These are phyloP conservation scores for Scedosporium aurantiacum DNA, from an alignment of 2,329 filamentous ascomycete genomes.

Conservation along the genomic window DNA sequence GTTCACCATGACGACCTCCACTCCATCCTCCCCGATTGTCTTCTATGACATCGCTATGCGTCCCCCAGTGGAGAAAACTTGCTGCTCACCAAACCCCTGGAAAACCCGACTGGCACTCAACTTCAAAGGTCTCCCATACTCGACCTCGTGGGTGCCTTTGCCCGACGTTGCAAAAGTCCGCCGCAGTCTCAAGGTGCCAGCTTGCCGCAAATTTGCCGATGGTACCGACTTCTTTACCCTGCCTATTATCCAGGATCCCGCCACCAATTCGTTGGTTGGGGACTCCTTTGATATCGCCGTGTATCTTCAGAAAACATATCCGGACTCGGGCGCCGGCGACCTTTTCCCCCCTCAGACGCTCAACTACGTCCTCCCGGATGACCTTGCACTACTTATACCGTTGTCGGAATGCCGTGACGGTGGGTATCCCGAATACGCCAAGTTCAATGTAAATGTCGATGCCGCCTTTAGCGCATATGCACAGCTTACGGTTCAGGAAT, in stretches of 20 bases:
- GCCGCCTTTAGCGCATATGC: slow-evolving; percentile 37
- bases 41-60: slow-evolving; percentile 32
- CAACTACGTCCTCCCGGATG: slow-evolving; percentile 23
- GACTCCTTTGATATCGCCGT: slow-evolving; percentile 57
- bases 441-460: slow-evolving; percentile 46
- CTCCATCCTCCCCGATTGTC: slow-evolving; percentile 13
- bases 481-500: slow-evolving; percentile 23
- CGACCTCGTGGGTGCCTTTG: slow-evolving; percentile 37
- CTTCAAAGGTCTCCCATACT: slow-evolving; percentile 25
- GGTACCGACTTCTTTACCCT: slow-evolving; percentile 50
- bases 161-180: slow-evolving; percentile 40
- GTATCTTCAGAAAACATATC: slow-evolving; percentile 43
- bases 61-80: slow-evolving; percentile 16
- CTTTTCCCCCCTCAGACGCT: slow-evolving; percentile 36
- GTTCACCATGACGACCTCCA: slow-evolving; percentile 6
- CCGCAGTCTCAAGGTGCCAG: slow-evolving; percentile 29
- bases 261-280: slow-evolving; percentile 32
- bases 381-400: slow-evolving; percentile 20
- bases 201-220: slow-evolving; percentile 43
- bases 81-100: slow-evolving; percentile 20
- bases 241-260: slow-evolving; percentile 40
- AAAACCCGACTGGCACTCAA: slow-evolving; percentile 27
- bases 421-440: slow-evolving; percentile 26
- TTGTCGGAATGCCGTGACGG: slow-evolving; percentile 21
- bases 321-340: slow-evolving; percentile 28